Conservation (phyloP, 2,329 filamentous ascomycete species). For the Blastomyces silverae region DNA sequence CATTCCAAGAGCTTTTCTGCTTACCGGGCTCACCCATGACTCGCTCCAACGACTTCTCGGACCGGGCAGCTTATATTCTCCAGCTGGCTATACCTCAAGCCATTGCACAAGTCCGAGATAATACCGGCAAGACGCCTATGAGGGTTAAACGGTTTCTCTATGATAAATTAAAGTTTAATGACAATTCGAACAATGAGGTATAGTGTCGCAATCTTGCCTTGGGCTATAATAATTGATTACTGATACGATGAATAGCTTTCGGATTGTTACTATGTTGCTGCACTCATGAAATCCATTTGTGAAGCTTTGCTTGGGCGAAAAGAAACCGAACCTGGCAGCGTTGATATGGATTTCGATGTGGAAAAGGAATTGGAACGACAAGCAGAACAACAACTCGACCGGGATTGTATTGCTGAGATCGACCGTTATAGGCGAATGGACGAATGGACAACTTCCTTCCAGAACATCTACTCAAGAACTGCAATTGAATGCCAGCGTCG, state of each 20-base stretch:
- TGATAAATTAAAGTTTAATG: conserved; percentile 85
- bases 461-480: conserved; percentile 57
- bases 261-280: conserved; percentile 82
- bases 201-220: conserved; percentile 19
- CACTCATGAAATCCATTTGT: conserved; percentile 60
- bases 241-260: conserved; percentile 53
- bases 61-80: conserved; percentile 76
- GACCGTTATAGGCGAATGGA: conserved; percentile 58
- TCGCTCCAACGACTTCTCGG: conserved; percentile 81
- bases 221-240: not conserved
- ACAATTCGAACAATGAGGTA: conserved; percentile 76
- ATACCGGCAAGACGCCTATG: conserved; percentile 67
- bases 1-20: conserved; percentile 85
- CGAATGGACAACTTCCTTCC: conserved; percentile 60
- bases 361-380: conserved; percentile 45
- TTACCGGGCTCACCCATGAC: conserved; percentile 70
- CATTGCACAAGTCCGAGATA: conserved; percentile 69
- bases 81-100: conserved; percentile 77
- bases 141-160: conserved; percentile 76
- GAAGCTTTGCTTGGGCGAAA: conserved; percentile 46
- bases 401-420: conserved; percentile 54
- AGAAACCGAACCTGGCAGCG: conserved; percentile 35
- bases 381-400: conserved; percentile 50
- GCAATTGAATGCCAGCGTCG: conserved; percentile 54
- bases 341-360: conserved; percentile 42